Evolutionary conservation across 2,329 filamentous ascomycete species (phyloP).

Genomic region (Calonectria fujianensis): DNA sequence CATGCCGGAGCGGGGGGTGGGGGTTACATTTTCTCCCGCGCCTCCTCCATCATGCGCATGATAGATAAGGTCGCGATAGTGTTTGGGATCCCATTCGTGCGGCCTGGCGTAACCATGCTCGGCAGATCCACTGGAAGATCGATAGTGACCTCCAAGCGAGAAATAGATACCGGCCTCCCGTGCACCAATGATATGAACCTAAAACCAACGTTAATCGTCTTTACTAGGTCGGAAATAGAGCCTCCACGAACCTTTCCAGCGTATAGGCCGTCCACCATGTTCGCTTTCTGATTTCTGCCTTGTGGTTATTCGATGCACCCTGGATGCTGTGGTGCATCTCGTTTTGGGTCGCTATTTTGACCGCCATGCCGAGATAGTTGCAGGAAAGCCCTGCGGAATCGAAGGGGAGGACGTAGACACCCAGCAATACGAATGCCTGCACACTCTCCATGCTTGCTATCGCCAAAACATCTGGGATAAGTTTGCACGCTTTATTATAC

Average conservation of each 20-base stretch:
- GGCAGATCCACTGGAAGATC: constrained; percentile 69
- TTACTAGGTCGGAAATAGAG: background rate
- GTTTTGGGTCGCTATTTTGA: constrained; percentile 76
- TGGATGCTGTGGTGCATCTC: constrained; percentile 74
- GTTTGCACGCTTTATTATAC: constrained; percentile 72
- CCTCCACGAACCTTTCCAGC: constrained; percentile 68
- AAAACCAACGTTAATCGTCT: constrained; percentile 13
- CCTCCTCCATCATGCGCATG: constrained; percentile 12
- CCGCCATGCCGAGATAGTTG: constrained; percentile 73
- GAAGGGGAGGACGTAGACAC: constrained; percentile 72
- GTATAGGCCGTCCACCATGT: constrained; percentile 76
- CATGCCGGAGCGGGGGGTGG: background rate
- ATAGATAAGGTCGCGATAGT: constrained; percentile 64
- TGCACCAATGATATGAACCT: constrained; percentile 74
- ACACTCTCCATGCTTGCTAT: constrained; percentile 74
- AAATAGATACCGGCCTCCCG: constrained; percentile 71
- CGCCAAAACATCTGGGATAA: constrained; percentile 74
- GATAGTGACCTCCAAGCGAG: constrained; percentile 71
- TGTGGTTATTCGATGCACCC: constrained; percentile 66
- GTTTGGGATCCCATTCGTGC: constrained; percentile 60
- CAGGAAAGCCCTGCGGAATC: constrained; percentile 75
- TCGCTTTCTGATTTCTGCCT: constrained; percentile 70
- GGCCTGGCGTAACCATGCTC: constrained; percentile 61
- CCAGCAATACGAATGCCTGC: constrained; percentile 74
- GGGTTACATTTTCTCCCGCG: constrained; percentile 13